A percentile compares a stretch with the other conserved stretches of the same genome.
Conservation (phyloP, 129 eudicot species). For the Sambucus nigra region DNA sequence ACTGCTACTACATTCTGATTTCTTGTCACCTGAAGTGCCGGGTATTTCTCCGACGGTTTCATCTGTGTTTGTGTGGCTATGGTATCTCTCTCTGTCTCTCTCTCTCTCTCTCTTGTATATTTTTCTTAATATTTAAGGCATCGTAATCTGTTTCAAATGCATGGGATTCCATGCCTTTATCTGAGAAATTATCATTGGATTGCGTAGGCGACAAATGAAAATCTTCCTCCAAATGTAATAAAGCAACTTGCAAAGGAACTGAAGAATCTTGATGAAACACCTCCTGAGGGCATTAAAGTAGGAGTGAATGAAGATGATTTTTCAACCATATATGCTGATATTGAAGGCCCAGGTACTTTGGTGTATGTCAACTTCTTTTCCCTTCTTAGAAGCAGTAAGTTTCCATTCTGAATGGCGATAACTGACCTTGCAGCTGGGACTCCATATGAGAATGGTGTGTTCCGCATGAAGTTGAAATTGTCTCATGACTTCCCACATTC, state of each 20-base stretch:
- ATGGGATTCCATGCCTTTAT: neutral
- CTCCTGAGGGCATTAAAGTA: conserved; percentile 98
- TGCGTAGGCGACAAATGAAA: conserved; percentile 85
- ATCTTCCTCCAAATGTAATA: conserved; percentile 92
- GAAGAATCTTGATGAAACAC: conserved; percentile 90
- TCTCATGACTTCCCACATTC: conserved; percentile 86
- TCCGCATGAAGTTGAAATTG: conserved; percentile 80
- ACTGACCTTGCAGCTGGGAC: conserved; percentile 76
- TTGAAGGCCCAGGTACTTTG: conserved; percentile 86
- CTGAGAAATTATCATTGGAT: neutral
- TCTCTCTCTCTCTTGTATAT: neutral
- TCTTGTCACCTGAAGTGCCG: neutral
- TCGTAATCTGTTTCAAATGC: neutral
- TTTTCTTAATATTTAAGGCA: neutral
- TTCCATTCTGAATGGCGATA: conserved; percentile 15
- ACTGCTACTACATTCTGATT: neutral
- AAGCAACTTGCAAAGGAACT: conserved; percentile 92
- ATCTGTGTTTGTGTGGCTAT: neutral
- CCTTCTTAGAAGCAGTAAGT: conserved; percentile 2
- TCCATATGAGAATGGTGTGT: conserved; percentile 90
- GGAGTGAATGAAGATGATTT: conserved; percentile 93
- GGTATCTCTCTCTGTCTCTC: conserved; percentile 9
- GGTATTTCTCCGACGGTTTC: conserved; percentile 1
- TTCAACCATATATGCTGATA: conserved; percentile 87
- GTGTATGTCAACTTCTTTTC: neutral